Base-by-base conservation (phyloP, 805 yeast genomes). In the Starmerella apis region DNA sequence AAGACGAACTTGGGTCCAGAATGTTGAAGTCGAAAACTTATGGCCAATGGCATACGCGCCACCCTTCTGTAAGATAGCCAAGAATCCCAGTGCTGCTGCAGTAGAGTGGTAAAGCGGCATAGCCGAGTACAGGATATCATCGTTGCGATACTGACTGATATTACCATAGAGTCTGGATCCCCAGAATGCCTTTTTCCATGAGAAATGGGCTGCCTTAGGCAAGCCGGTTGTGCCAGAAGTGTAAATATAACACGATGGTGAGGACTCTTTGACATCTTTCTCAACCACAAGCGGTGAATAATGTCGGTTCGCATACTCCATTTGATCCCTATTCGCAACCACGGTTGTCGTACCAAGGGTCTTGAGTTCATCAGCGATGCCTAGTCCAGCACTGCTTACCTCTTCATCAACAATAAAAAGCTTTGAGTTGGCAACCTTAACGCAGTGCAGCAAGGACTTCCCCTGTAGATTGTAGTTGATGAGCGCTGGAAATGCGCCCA, bases 61-160 rank as follows among this genome's bases (percentile, higher is more conserved):
- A 45, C 95, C 95, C 38, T 68, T 69, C 25, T 75, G 69, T 43
- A 78, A 65, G 0, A 81, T 71, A 0, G 94, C 87, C 61, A 88
- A 72, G 5, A 82, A 78, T 11, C 96, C 96, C 48, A 88, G 68
- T 66, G 86, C 74, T 0, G 95, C 83, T 3, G 96, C 96, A 0
- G 96, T 88, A 0, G 95, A 86, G 65, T 88, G 97, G 63, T 90
- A 88, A 53, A 90, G 70, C 1, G 97, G 97, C 97, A 88, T 88
- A 1, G 95, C 85, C 0, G 95, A 85, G 68, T 83, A 83, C 9
- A 86, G 80, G 11, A 73, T 76, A 14, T 83, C 77, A 3, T 69
- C 63, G 5, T 65, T 54, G n/a, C 69, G 65, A 57, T 86, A 71
- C 52, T 78, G 74, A 69, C 83, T 75, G 37, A 85, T 80, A 55